phyloP scores from a whole-genome alignment of 192 early-diverging fungal species.

The Irineochytrium annulatum region DNA sequence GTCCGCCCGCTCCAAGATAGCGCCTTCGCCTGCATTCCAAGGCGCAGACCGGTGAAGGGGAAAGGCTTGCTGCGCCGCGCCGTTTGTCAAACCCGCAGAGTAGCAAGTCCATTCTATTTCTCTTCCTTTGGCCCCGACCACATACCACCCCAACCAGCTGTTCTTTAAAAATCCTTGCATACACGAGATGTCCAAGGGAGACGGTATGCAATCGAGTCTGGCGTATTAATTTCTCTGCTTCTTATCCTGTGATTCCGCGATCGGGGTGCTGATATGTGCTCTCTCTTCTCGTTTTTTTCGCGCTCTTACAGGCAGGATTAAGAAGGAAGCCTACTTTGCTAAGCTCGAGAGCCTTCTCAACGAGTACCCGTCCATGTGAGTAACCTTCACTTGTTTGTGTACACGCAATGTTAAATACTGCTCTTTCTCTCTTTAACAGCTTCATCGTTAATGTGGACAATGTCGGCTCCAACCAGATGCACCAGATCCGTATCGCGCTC shows the following conservation, averaged over 20 bases:
- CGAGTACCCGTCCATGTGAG: constrained; percentile 93
- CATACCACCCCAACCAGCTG: constrained; percentile 7
- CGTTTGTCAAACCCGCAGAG: no score
- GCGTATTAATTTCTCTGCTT: constrained; percentile 1
- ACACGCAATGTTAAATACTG: no score
- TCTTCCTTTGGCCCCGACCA: no score
- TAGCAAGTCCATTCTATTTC: no score
- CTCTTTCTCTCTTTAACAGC: no score
- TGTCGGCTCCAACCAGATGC: constrained; percentile 99
- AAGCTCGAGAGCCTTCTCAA: constrained; percentile 87
- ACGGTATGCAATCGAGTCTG: constrained; percentile 48
- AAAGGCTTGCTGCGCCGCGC: no score
- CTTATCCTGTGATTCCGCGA: not conserved
- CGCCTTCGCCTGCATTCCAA: no score
- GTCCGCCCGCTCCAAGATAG: no score
- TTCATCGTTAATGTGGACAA: constrained; percentile 99
- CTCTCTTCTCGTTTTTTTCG: not conserved
- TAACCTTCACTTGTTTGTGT: no score
- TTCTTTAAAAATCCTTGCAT: constrained; percentile 41
- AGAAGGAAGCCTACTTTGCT: constrained; percentile 94
- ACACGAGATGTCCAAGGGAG: constrained; percentile 95
- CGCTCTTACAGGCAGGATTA: constrained; percentile 50
- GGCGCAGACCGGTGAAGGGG: no score
- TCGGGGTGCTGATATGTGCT: not conserved
- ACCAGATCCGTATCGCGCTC: constrained; percentile 81